phyloP scores from a whole-genome alignment of 441 rosid species.

The Isatis lusitanica region DNA sequence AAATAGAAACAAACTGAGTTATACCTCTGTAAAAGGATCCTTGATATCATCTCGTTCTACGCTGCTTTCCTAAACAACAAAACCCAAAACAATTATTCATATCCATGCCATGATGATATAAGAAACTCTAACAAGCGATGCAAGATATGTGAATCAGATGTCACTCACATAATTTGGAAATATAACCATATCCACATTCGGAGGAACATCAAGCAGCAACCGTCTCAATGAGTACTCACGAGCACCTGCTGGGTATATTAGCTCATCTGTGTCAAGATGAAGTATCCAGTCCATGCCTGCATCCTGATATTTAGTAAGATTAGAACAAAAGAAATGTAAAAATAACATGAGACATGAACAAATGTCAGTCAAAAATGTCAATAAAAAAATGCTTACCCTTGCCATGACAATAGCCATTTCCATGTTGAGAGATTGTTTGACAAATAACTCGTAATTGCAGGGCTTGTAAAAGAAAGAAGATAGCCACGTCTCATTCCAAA shows the following conservation, averaged over 20 bases:
- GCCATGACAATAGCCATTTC: conserved; percentile 91
- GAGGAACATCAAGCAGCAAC: conserved; percentile 70
- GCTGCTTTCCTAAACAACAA: conserved; percentile 60
- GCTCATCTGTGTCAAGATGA: conserved; percentile 74
- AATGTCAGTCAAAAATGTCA: not conserved
- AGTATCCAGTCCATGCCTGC: conserved; percentile 75
- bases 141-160: not conserved
- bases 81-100: conserved; percentile 14
- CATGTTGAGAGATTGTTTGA: conserved; percentile 84
- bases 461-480: conserved; percentile 80
- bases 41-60: conserved; percentile 67
- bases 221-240: conserved; percentile 73
- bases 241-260: conserved; percentile 75
- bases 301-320: conserved; percentile 46
- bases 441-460: conserved; percentile 76
- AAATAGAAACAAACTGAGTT: conserved; percentile 3
- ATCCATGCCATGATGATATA: conserved; percentile 8
- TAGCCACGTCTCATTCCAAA: conserved; percentile 86
- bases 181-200: conserved; percentile 73
- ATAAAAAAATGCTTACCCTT: conserved; percentile 50
- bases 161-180: conserved; percentile 79
- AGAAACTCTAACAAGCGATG: not conserved
- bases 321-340: conserved; percentile 2
- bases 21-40: conserved; percentile 77
- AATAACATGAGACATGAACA: conserved; percentile 19